phyloP scores from a whole-genome alignment of 2,329 filamentous ascomycete genomes.

The Trichothecium roseum region DNA sequence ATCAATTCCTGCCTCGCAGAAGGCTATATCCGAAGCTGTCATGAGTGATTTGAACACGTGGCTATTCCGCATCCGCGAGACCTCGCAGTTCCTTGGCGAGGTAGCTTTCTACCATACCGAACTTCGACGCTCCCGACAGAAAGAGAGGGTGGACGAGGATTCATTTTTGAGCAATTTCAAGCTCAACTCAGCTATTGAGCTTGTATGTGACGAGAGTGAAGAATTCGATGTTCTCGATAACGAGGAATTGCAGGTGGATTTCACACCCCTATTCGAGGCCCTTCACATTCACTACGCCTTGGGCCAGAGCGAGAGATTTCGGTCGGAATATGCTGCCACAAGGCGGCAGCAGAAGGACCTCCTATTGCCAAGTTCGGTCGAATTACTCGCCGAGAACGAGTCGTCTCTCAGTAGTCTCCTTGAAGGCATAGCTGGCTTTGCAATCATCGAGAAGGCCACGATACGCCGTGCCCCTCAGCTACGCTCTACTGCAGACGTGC shows the following conservation, averaged over 20 bases:
- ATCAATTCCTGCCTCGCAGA: slow-evolving; percentile 86
- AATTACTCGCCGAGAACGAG: slow-evolving; percentile 72
- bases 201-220: slow-evolving; percentile 89
- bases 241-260: slow-evolving; percentile 89
- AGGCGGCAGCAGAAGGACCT: slow-evolving; percentile 86
- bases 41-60: slow-evolving; percentile 97
- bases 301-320: slow-evolving; percentile 84
- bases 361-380: slow-evolving; percentile 66
- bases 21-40: slow-evolving; percentile 88
- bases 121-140: slow-evolving; percentile 70
- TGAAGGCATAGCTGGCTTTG: slow-evolving; percentile 91
- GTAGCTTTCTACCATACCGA: slow-evolving; percentile 96
- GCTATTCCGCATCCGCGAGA: slow-evolving; percentile 90
- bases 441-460: slow-evolving; percentile 90
- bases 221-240: slow-evolving; percentile 95
- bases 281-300: slow-evolving; percentile 94
- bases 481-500: slow-evolving; percentile 70
- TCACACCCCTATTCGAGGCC: slow-evolving; percentile 87
- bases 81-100: slow-evolving; percentile 90
- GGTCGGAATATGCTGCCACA: slow-evolving; percentile 83
- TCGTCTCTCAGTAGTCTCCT: slow-evolving; percentile 79
- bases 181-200: slow-evolving; percentile 88
- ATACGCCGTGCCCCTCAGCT: slow-evolving; percentile 80
- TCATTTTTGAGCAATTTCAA: slow-evolving; percentile 73
- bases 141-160: slow-evolving; percentile 69